phyloP scores from a whole-genome alignment of 169 alveolate species.

The Plasmodium cynomolgi region DNA sequence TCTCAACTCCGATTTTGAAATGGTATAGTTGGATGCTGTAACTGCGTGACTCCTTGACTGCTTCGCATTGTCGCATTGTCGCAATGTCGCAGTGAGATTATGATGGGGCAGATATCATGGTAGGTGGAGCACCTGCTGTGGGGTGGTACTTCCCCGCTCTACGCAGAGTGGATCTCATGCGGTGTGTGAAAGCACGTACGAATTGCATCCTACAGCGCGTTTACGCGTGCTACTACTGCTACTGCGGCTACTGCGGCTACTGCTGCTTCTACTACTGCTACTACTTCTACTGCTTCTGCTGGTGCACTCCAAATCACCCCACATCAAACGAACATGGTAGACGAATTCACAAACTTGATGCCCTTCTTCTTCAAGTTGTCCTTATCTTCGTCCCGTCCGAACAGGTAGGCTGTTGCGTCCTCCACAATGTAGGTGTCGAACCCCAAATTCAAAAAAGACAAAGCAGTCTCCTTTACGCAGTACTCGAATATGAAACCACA shows the following conservation, averaged over 20 bases:
- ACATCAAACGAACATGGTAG: background rate
- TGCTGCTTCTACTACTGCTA: background rate
- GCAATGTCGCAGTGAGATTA: background rate
- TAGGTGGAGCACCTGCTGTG: background rate
- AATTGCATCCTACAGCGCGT: no score
- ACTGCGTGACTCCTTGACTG: background rate
- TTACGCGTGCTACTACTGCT: no score
- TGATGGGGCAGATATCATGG: background rate
- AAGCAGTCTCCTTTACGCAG: constrained; percentile 65
- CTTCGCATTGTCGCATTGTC: no score
- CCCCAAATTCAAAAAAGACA: constrained; percentile 21
- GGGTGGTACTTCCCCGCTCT: no score
- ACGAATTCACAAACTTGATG: constrained; percentile 33
- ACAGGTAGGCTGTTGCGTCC: constrained; percentile 69
- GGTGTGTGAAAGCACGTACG: no score
- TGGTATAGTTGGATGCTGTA: background rate
- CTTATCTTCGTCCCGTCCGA: constrained; percentile 16
- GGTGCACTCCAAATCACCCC: background rate
- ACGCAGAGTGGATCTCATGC: no score
- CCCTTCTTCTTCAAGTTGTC: constrained; percentile 27
- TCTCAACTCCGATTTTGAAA: background rate
- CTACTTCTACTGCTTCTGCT: background rate
- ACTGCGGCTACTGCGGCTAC: no score
- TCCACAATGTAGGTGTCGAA: constrained; percentile 61
- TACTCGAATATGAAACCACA: constrained; percentile 71